Percentiles rank a stretch among this genome's conserved stretches.
These are phyloP conservation scores for Rhodotorula glutinis DNA, from an alignment of 1,284 basidiomycete species.

Conservation along the genomic window DNA sequence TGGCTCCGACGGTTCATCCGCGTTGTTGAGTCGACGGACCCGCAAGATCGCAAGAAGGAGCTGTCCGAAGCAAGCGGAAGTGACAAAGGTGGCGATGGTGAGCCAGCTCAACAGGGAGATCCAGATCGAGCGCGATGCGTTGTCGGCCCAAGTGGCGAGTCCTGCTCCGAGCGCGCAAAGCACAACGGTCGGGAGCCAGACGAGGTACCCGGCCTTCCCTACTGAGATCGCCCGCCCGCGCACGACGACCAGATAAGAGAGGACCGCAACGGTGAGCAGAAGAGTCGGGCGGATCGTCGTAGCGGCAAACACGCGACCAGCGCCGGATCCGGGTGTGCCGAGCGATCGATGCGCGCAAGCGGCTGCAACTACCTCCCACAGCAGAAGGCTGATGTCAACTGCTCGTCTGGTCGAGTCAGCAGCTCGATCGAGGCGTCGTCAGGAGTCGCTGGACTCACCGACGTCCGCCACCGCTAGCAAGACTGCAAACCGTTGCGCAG, in stretches of 20 bases:
- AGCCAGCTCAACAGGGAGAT: conserved; percentile 29
- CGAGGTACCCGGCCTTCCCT: conserved; percentile 26
- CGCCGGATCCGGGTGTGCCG: conserved; percentile 10
- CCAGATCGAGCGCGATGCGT: conserved; percentile 2
- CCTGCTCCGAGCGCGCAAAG: conserved; percentile 23
- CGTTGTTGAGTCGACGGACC: conserved; percentile 13
- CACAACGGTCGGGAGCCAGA: conserved; percentile 27
- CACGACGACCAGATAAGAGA: conserved; percentile 31
- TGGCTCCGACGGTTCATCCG: no score
- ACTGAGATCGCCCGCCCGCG: conserved; percentile 24
- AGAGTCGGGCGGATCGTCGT: conserved; percentile 29
- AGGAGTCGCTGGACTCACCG: background rate
- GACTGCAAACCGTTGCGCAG: conserved; percentile 29
- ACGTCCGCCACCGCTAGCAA: conserved; percentile 28
- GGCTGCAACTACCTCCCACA: conserved; percentile 27
- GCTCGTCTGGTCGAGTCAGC: background rate
- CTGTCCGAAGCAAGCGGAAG: conserved; percentile 31
- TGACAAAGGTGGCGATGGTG: conserved; percentile 2
- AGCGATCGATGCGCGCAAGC: background rate
- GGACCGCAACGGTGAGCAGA: conserved; percentile 25
- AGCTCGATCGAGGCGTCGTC: background rate
- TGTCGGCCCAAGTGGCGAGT: background rate
- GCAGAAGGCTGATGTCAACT: conserved; percentile 24
- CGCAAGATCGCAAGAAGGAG: conserved; percentile 37
- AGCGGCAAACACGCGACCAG: conserved; percentile 17